phyloP scores from a whole-genome alignment of 257 asterid species.

The Cynanchum wilfordii region DNA sequence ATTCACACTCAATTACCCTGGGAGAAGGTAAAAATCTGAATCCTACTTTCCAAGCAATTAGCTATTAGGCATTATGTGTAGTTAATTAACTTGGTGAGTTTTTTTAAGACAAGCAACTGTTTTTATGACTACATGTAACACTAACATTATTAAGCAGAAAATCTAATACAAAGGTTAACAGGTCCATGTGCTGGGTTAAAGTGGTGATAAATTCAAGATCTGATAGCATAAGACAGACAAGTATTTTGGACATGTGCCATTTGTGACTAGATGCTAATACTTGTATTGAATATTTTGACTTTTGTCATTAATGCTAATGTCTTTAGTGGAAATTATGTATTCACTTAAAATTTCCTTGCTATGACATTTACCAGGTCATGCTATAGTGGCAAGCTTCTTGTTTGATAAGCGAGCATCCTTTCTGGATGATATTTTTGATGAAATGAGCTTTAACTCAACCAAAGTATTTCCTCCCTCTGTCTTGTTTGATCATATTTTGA shows the following conservation, averaged over 20 bases:
- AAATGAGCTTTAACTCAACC: constrained; percentile 70
- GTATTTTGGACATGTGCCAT: neutral
- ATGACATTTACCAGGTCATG: constrained; percentile 55
- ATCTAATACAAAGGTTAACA: neutral
- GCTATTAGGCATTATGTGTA: no score
- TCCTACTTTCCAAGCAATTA: no score
- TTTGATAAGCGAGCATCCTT: constrained; percentile 55
- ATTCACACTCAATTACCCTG: no score
- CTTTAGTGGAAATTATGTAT: neutral
- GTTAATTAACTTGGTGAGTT: no score
- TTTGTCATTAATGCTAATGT: neutral
- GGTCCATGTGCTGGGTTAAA: neutral
- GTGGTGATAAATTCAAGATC: neutral
- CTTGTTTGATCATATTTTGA: constrained; percentile 2
- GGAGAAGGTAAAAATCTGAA: no score
- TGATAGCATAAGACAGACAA: neutral
- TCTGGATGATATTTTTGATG: constrained; percentile 73
- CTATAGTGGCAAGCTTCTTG: constrained; percentile 80
- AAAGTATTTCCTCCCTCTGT: constrained; percentile 41
- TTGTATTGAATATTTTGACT: neutral
- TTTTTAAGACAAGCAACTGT: no score
- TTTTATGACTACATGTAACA: neutral
- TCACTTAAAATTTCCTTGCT: neutral
- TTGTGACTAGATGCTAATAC: neutral
- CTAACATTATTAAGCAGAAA: neutral